phyloP scores from a whole-genome alignment of 139 green algal genomes.

The Eudorina sp. region DNA sequence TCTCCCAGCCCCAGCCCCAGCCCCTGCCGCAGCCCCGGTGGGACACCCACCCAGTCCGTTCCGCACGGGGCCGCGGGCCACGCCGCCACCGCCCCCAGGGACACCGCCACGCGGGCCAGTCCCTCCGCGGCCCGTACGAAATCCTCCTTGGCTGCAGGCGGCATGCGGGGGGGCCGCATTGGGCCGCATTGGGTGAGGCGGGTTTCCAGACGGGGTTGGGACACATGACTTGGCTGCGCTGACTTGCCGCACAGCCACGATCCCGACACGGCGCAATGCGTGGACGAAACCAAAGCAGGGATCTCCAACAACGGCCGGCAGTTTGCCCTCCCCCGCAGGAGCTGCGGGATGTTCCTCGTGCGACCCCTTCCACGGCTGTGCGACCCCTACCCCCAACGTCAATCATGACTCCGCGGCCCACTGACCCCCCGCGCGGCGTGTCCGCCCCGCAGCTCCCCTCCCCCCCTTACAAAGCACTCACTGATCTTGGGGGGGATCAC shows the following conservation, averaged over 20 bases:
- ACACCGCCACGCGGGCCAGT: slow-evolving; percentile 7
- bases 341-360: too few species aligned
- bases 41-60: not conserved
- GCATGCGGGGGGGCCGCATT: not conserved
- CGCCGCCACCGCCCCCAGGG: slow-evolving; percentile 5
- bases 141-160: not conserved
- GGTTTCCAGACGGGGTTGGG: not conserved
- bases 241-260: not conserved
- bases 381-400: too few species aligned
- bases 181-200: not conserved
- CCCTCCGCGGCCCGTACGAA: not conserved
- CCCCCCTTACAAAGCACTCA: not conserved
- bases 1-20: too few species aligned
- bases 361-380: too few species aligned
- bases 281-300: too few species aligned
- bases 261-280: too few species aligned
- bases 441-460: not conserved
- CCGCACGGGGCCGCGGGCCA: slow-evolving; percentile 16
- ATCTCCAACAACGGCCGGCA: too few species aligned
- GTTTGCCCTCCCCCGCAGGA: too few species aligned
- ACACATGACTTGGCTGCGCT: too few species aligned
- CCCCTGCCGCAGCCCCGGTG: too few species aligned
- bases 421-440: not conserved
- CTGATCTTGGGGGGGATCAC: not conserved
- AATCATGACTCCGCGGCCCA: not conserved